These are phyloP conservation scores for Anthoceros angustus DNA, from an alignment of 225 moss, liverwort and hornwort genomes.

Conservation along the genomic window DNA sequence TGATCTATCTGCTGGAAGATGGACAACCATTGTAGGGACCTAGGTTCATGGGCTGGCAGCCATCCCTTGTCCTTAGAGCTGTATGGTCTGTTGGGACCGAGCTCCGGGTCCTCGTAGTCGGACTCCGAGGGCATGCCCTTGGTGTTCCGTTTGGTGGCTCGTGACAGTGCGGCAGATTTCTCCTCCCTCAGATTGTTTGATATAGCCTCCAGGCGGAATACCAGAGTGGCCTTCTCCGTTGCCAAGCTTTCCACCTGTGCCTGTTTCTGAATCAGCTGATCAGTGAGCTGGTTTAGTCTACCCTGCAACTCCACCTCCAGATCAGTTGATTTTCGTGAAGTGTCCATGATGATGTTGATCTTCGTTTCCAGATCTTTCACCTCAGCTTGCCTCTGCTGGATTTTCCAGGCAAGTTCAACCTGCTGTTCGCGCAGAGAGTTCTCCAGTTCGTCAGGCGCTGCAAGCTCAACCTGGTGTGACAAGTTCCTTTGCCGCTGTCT, in stretches of 20 bases:
- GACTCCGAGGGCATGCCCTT: constrained; percentile 23
- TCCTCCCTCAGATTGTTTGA: constrained; percentile 56
- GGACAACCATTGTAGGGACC: constrained; percentile 24
- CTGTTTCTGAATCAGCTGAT: constrained; percentile 73
- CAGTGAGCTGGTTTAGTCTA: constrained; percentile 59
- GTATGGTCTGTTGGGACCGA: constrained; percentile 48
- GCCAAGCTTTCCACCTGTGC: constrained; percentile 74
- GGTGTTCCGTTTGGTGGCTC: constrained; percentile 43
- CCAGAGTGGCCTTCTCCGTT: constrained; percentile 74
- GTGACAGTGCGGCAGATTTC: constrained; percentile 39
- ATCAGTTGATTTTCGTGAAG: constrained; percentile 47
- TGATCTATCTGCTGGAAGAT: constrained; percentile 56
- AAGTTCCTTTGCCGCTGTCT: constrained; percentile 40
- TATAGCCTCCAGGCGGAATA: constrained; percentile 70
- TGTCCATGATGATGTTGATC: constrained; percentile 39
- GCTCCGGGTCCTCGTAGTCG: constrained; percentile 64
- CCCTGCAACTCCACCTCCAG: constrained; percentile 63
- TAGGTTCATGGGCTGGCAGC: constrained; percentile 17
- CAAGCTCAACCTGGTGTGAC: constrained; percentile 18
- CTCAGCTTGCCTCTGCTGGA: constrained; percentile 47
- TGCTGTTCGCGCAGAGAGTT: constrained; percentile 43
- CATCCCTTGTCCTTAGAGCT: constrained; percentile 49
- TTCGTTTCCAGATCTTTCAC: constrained; percentile 61
- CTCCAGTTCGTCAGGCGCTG: constrained; percentile 28
- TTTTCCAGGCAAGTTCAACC: constrained; percentile 38